Base-by-base conservation (phyloP, 2,329 filamentous ascomycete genomes). In the Pseudovirgaria hyperparasitica region DNA sequence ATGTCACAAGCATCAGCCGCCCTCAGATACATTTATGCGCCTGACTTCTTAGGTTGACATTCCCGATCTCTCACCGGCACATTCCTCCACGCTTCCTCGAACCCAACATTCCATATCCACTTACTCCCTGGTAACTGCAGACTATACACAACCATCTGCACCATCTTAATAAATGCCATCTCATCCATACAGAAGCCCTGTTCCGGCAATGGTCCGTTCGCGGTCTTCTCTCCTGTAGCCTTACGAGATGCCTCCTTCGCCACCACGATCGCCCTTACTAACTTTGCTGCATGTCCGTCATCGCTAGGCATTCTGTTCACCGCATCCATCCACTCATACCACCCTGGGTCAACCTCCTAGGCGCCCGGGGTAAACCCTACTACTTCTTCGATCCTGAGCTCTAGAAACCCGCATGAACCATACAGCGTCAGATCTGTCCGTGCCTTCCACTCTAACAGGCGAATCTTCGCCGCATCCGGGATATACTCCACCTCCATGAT, bases 211-310 rank as follows among this genome's bases (percentile, higher is more conserved):
- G 41, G 10, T 38, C 59, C 39, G 39, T 14, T 22, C 16, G 19
- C 67, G 66, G 3, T 62, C 52, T 29, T 48, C 56, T 14, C 58
- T 48, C 23, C 33, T 32, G 62, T 57, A 34, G 50, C 77, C 21
- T 50, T 47, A 37, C 46, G 41, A 27, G 63, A 67, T 2, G 65
- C 43, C 17, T 60, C 46, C 46, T 76, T 62, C 1, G 72, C 82
- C 40, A 84, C 54, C 4, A 68, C 67, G 11, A 90, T 50, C 2
- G 82, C 76, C 17, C 85, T 62, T 6, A 76, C 62, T 5, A 92
- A 55, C 52, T 94, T 94, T 28, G 75, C 63, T 7, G 72, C 64
- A 54, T 96, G 87, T 0, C 86, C 85, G 50, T 94, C 85, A 38
- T 93, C 86, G 0, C 64, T 44, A 13, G 61, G 45, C 19, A n/a